Percentiles rank a stretch among this genome's conserved stretches.
Conservation (phyloP, 257 asterid species). For the Salvia rosmarinus region DNA sequence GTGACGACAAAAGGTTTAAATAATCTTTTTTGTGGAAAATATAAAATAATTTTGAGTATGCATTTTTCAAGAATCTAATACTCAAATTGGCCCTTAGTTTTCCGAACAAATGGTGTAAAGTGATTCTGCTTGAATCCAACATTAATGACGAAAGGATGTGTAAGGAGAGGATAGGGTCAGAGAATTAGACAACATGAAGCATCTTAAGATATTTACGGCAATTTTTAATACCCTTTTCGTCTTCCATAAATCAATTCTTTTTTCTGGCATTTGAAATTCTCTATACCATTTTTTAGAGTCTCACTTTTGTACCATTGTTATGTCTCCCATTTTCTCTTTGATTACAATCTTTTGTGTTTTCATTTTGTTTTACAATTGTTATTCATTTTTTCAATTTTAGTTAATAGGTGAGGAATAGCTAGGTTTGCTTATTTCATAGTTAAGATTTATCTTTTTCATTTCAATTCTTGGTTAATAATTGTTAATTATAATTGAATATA, state of each 20-base stretch:
- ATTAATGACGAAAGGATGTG: neutral
- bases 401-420: too few species aligned
- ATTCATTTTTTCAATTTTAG: too few species aligned
- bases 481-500: too few species aligned
- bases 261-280: neutral
- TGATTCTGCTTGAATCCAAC: slow-evolving; percentile 5
- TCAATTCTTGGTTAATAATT: too few species aligned
- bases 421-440: too few species aligned
- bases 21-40: neutral
- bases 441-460: too few species aligned
- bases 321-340: too few species aligned
- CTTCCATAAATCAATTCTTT: neutral
- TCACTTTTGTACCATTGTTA: too few species aligned
- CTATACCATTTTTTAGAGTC: neutral
- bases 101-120: too few species aligned
- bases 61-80: neutral
- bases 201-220: neutral
- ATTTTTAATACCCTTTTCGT: neutral
- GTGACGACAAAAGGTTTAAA: neutral
- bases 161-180: neutral
- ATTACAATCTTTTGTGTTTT: neutral
- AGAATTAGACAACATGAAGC: slow-evolving; percentile 19
- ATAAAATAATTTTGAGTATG: neutral
- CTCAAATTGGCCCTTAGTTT: neutral
- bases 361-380: too few species aligned